Conservation (phyloP, 2,329 filamentous ascomycete genomes). For the Domatiomyces globalis region DNA sequence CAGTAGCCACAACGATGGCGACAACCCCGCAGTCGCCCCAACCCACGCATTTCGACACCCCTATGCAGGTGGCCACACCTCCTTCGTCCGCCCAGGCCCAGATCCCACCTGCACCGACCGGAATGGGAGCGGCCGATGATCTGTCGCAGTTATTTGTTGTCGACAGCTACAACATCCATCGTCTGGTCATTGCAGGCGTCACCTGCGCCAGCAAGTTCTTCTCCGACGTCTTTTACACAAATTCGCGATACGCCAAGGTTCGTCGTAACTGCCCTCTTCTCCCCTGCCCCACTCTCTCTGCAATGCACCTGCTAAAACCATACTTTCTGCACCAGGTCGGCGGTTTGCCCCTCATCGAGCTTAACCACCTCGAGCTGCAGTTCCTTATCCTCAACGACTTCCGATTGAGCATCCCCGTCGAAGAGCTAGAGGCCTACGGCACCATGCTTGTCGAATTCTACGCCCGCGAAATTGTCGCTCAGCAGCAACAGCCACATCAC, state of each 20-base stretch:
- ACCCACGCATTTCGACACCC: neutral
- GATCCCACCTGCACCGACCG: slow-evolving; percentile 1
- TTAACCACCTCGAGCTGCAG: slow-evolving; percentile 92
- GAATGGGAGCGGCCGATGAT: slow-evolving; percentile 4
- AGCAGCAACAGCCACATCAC: slow-evolving; percentile 27
- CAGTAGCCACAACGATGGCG: too few relatives aligned
- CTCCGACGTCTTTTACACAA: slow-evolving; percentile 96
- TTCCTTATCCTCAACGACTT: slow-evolving; percentile 95
- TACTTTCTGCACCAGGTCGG: slow-evolving; percentile 54
- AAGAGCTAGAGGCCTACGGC: slow-evolving; percentile 91
- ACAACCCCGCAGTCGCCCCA: neutral
- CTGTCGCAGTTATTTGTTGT: slow-evolving; percentile 71
- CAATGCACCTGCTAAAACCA: slow-evolving; percentile 5
- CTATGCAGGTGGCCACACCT: neutral
- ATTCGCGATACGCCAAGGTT: slow-evolving; percentile 98
- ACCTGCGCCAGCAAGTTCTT: slow-evolving; percentile 99
- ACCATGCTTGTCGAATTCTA: slow-evolving; percentile 99
- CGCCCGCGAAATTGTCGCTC: slow-evolving; percentile 69
- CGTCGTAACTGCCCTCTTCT: slow-evolving; percentile 18
- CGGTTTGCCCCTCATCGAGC: slow-evolving; percentile 74
- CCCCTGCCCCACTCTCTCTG: neutral
- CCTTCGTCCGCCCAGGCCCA: slow-evolving; percentile 2
- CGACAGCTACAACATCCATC: slow-evolving; percentile 97
- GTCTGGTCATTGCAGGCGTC: slow-evolving; percentile 88
- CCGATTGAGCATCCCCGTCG: slow-evolving; percentile 77